These are phyloP conservation scores for Pythium phragmiticola DNA, from an alignment of 352 stramenopile genomes.

Conservation along the genomic window DNA sequence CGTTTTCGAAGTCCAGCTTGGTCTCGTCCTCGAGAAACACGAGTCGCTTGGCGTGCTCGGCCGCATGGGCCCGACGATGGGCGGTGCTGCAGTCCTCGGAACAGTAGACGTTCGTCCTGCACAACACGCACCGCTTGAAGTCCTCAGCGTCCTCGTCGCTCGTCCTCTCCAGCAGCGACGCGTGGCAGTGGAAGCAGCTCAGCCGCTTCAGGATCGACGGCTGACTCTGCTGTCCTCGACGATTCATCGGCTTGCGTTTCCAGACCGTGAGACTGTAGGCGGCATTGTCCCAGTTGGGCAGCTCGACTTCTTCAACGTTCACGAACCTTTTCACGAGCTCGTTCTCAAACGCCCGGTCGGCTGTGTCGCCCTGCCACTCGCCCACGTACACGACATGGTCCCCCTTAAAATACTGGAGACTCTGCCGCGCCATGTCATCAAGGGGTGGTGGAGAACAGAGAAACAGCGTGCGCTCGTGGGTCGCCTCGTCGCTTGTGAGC, in stretches of 20 bases:
- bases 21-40: conserved; percentile 62
- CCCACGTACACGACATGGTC: conserved; percentile 66
- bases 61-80: conserved; percentile 42
- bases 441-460: conserved; percentile 71
- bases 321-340: conserved; percentile 53
- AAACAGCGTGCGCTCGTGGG: conserved; percentile 49
- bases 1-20: conserved; percentile 63
- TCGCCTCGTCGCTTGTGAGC: conserved; percentile 35
- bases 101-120: conserved; percentile 83
- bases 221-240: conserved; percentile 13
- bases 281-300: conserved; percentile 83
- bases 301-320: conserved; percentile 47
- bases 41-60: conserved; percentile 66
- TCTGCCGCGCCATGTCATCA: conserved; percentile 60
- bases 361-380: conserved; percentile 81
- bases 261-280: conserved; percentile 75
- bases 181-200: conserved; percentile 60
- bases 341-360: conserved; percentile 62
- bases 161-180: conserved; percentile 27
- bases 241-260: conserved; percentile 35
- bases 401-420: conserved; percentile 62
- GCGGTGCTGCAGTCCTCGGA: conserved; percentile 43
- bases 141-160: conserved; percentile 35
- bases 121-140: conserved; percentile 68
- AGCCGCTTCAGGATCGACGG: conserved; percentile 23